Percentiles rank a stretch among this genome's conserved stretches.
These are phyloP conservation scores for Chrysochromulina tobinii DNA, from an alignment of 78 protist genomes.

Conservation along the genomic window DNA sequence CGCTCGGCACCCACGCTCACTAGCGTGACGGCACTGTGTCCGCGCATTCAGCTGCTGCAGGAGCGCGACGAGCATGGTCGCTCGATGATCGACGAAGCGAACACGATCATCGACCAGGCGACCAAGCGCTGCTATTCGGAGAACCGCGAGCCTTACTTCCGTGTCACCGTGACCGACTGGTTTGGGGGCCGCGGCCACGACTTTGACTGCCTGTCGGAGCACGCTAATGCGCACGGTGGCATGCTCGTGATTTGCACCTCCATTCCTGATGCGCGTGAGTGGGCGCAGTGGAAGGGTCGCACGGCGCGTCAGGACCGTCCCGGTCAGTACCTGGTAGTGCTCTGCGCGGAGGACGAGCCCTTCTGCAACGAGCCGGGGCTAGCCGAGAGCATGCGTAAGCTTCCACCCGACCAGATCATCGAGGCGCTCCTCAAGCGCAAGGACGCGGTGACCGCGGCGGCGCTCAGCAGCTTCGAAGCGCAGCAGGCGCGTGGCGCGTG, in stretches of 20 bases:
- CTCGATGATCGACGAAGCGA: not conserved
- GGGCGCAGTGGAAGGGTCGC: not conserved
- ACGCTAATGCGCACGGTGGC: not conserved
- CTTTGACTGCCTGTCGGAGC: not conserved
- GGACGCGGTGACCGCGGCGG: not conserved
- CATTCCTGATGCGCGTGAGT: not conserved
- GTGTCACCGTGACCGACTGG: not conserved
- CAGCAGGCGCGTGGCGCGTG: not conserved
- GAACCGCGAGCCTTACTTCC: not conserved
- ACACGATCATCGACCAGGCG: not conserved
- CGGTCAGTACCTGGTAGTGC: not conserved
- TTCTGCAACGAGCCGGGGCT: not conserved
- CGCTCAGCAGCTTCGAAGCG: not conserved
- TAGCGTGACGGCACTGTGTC: not conserved
- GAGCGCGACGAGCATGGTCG: not conserved
- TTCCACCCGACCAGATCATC: not conserved
- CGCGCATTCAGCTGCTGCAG: not conserved
- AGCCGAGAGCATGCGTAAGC: not conserved
- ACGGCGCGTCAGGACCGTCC: not conserved
- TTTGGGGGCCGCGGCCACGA: not conserved
- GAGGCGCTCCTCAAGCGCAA: not conserved
- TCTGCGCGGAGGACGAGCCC: not conserved
- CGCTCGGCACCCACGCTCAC: no score
- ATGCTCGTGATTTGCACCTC: not conserved
- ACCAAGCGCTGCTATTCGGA: not conserved